Percentiles rank a stretch among this genome's conserved stretches.
phyloP scores from a whole-genome alignment of 2,329 filamentous ascomycete species.

The Ceratocystis lukuohia region DNA sequence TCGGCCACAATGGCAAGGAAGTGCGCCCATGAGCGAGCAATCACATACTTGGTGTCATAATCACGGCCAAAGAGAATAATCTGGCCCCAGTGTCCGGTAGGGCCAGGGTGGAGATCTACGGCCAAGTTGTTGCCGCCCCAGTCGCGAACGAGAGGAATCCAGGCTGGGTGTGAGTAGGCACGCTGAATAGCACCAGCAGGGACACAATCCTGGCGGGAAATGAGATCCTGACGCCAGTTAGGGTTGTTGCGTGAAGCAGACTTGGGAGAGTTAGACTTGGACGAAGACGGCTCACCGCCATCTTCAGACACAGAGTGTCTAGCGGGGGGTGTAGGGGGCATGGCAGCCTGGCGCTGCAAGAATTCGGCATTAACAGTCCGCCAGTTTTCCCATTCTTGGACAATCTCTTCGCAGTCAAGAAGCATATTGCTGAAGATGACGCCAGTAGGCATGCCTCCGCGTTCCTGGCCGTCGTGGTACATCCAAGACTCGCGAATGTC shows the following conservation, averaged over 20 bases:
- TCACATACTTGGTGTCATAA: conserved; percentile 96
- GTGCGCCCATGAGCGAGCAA: conserved; percentile 80
- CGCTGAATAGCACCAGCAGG: conserved; percentile 79
- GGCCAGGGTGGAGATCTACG: conserved; percentile 81
- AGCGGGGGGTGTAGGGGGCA: conserved; percentile 31
- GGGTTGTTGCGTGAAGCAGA: conserved; percentile 37
- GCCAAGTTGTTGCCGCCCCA: conserved; percentile 98
- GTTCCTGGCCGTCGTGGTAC: conserved; percentile 92
- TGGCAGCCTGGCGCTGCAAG: conserved; percentile 41
- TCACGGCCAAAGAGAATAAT: conserved; percentile 93
- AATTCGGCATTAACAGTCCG: conserved; percentile 84
- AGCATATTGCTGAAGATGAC: conserved; percentile 92
- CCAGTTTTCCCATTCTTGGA: conserved; percentile 97
- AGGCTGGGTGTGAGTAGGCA: conserved; percentile 81
- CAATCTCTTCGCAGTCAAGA: conserved; percentile 93
- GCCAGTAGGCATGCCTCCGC: conserved; percentile 78
- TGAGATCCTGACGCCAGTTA: conserved; percentile 70
- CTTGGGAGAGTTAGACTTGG: conserved; percentile 32
- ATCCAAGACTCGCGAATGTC: conserved; percentile 86
- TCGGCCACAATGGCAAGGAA: conserved; percentile 82
- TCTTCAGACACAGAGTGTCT: conserved; percentile 44
- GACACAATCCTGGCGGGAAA: conserved; percentile 74
- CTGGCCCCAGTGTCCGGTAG: conserved; percentile 85
- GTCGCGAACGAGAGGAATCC: conserved; percentile 92
- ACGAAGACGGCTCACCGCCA: conserved; percentile 53